Conservation (phyloP, 140 eudicot genomes). For the Bidens hawaiensis region DNA sequence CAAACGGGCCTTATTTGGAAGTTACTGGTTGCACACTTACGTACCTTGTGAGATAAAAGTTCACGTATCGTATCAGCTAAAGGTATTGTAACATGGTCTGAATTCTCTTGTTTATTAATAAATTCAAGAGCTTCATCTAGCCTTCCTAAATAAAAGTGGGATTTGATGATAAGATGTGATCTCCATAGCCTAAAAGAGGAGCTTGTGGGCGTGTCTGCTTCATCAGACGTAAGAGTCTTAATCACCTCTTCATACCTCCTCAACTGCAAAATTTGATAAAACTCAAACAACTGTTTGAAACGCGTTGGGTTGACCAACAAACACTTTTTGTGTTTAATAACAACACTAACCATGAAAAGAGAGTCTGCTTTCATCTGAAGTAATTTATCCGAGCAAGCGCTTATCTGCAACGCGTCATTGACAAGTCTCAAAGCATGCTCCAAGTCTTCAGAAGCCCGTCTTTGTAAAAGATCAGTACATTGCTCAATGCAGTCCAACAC, state of each 20-base stretch:
- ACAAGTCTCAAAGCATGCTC: conserved; percentile 51
- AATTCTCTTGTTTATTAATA: conserved; percentile 62
- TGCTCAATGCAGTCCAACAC: conserved; percentile 57
- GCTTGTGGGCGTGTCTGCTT: conserved; percentile 23
- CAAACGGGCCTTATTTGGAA: neutral
- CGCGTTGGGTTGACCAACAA: neutral
- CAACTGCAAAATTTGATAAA: conserved; percentile 40
- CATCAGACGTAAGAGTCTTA: conserved; percentile 51
- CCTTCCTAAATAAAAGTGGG: conserved; percentile 75
- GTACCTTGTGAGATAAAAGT: conserved; percentile 67
- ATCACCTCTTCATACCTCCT: conserved; percentile 77
- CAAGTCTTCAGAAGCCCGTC: conserved; percentile 38
- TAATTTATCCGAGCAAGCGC: conserved; percentile 63
- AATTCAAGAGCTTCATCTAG: conserved; percentile 73
- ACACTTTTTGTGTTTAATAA: neutral
- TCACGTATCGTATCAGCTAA: conserved; percentile 58
- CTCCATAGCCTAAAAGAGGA: conserved; percentile 48
- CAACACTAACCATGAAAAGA: conserved; percentile 69
- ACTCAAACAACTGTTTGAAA: neutral
- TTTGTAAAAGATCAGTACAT: conserved; percentile 46
- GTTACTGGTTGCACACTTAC: neutral
- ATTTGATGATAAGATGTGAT: conserved; percentile 39
- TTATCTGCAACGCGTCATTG: conserved; percentile 64
- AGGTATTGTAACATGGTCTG: conserved; percentile 50
- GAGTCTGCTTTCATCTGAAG: conserved; percentile 71